Evolutionary conservation across 1,139 yeast genomes (phyloP).

Genomic region (Taphrina confusa): DNA sequence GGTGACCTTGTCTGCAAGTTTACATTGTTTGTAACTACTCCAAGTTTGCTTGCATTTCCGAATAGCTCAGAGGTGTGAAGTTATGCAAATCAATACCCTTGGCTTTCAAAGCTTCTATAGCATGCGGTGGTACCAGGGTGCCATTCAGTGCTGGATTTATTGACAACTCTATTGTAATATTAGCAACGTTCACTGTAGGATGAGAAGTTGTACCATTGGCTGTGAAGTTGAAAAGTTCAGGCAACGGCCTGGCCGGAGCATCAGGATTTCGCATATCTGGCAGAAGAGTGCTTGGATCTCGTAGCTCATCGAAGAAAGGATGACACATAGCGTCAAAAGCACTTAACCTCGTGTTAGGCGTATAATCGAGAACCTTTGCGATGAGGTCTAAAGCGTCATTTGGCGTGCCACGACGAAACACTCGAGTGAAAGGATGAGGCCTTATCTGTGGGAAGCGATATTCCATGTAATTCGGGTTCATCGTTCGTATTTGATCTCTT

Average conservation of each 20-base stretch:
- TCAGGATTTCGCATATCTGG: constrained; percentile 53
- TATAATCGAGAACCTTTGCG: constrained; percentile 65
- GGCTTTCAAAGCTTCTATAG: constrained; percentile 44
- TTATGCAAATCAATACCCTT: constrained; percentile 48
- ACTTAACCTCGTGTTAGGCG: constrained; percentile 69
- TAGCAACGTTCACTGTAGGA: neutral
- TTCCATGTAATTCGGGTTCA: constrained; percentile 98
- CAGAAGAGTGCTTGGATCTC: constrained; percentile 56
- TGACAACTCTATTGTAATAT: constrained; percentile 45
- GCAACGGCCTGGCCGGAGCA: constrained; percentile 47
- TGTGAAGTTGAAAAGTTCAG: constrained; percentile 51
- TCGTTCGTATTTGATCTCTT: constrained; percentile 83
- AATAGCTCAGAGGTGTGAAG: constrained; percentile 47
- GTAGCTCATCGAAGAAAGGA: constrained; percentile 74
- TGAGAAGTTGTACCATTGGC: constrained; percentile 38
- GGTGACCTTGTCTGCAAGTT: too few relatives aligned
- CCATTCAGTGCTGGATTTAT: constrained; percentile 50
- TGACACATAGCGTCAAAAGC: constrained; percentile 70
- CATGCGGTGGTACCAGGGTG: constrained; percentile 49
- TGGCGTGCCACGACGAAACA: constrained; percentile 65
- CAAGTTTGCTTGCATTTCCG: constrained; percentile 38
- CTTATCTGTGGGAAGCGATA: constrained; percentile 95
- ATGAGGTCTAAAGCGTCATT: constrained; percentile 65
- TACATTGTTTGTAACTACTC: constrained; percentile 25
- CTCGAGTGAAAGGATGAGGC: constrained; percentile 84